Percentiles rank a stretch among this genome's conserved stretches.
Conservation (phyloP, 2,329 filamentous ascomycete species). For the Xylariaceae sp. region DNA sequence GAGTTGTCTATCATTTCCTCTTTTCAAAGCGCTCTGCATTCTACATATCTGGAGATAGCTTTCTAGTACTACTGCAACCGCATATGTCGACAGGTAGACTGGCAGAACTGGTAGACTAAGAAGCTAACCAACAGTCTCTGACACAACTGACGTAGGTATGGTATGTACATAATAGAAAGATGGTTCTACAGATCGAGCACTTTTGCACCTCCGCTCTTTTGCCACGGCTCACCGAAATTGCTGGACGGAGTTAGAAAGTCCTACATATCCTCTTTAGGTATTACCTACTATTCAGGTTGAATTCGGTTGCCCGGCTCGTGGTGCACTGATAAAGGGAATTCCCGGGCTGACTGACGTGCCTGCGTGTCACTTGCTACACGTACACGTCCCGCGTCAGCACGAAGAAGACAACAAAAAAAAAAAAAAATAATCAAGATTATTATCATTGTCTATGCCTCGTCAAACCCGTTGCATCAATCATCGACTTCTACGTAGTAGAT, state of each 20-base stretch:
- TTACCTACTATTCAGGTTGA: background rate
- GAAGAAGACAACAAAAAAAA: background rate
- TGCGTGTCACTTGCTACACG: background rate
- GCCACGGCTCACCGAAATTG: background rate
- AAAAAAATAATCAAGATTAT: background rate
- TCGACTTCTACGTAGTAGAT: background rate
- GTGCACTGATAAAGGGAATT: background rate
- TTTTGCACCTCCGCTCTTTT: background rate
- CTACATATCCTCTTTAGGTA: background rate
- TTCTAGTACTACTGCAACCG: background rate
- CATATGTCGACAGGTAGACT: too few relatives aligned
- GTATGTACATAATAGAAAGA: background rate
- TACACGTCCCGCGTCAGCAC: background rate
- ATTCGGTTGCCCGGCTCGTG: background rate
- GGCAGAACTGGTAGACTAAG: too few relatives aligned
- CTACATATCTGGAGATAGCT: background rate
- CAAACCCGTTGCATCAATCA: background rate
- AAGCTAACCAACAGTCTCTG: background rate
- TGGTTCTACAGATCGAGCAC: background rate
- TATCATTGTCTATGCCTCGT: background rate
- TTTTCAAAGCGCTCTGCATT: too few relatives aligned
- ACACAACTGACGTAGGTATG: background rate
- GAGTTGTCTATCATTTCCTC: background rate
- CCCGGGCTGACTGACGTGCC: background rate
- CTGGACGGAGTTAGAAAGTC: background rate